phyloP scores from a whole-genome alignment of 1,284 basidiomycete genomes.

The Irpex rosettiformis region DNA sequence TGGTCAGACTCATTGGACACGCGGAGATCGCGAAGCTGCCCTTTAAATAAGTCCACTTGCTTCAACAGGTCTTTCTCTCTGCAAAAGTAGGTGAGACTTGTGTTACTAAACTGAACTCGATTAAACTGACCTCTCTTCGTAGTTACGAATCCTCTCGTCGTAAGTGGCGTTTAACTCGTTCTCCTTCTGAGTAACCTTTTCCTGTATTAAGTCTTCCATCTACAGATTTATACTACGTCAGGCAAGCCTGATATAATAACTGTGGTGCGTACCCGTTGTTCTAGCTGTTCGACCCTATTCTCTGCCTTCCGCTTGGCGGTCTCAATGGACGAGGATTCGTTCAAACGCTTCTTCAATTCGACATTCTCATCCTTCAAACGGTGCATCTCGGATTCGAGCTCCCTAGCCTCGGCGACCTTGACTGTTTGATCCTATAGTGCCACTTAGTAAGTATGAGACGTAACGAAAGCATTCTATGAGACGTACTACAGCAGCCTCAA shows the following conservation, averaged over 20 bases:
- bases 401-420: conserved; percentile 75
- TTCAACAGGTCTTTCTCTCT: conserved; percentile 91
- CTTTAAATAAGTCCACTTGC: conserved; percentile 81
- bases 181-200: conserved; percentile 86
- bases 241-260: background rate
- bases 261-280: conserved; percentile 63
- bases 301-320: conserved; percentile 77
- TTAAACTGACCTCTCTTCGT: conserved; percentile 79
- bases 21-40: conserved; percentile 87
- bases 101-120: background rate
- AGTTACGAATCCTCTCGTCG: conserved; percentile 92
- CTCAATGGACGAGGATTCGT: conserved; percentile 64
- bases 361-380: conserved; percentile 77
- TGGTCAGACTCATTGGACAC: conserved; percentile 90
- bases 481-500: conserved; percentile 88
- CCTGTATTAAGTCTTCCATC: conserved; percentile 90
- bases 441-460: background rate
- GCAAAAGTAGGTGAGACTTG: conserved; percentile 1
- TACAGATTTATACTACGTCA: conserved; percentile 30
- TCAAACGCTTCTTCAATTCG: conserved; percentile 69
- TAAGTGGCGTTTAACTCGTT: conserved; percentile 95
- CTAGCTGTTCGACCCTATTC: conserved; percentile 70
- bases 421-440: conserved; percentile 80
- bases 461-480: background rate
- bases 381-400: conserved; percentile 71